Evolutionary conservation across 441 rosid species (phyloP).

Genomic region (Mallotus repandus): DNA sequence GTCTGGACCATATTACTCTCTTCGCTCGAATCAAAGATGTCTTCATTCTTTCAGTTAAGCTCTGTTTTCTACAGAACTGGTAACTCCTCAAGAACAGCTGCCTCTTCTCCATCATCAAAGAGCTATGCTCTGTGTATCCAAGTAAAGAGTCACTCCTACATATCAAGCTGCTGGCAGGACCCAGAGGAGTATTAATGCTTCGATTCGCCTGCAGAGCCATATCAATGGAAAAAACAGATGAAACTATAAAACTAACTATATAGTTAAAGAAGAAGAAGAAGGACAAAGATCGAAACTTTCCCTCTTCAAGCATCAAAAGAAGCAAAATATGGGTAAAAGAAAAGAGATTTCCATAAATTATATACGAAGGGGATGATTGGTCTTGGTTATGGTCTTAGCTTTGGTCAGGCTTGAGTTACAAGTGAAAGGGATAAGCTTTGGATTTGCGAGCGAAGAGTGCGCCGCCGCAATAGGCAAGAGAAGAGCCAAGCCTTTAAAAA

Average conservation of each 20-base stretch:
- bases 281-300: background rate
- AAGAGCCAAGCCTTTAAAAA: background rate
- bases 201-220: background rate
- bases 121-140: slow-evolving; percentile 27
- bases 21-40: slow-evolving; percentile 44
- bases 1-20: slow-evolving; percentile 40
- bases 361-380: background rate
- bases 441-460: slow-evolving; percentile 1
- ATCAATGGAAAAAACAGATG: background rate
- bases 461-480: slow-evolving; percentile 22
- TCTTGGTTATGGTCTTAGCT: too few species aligned
- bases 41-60: slow-evolving; percentile 43
- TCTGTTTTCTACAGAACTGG: slow-evolving; percentile 68
- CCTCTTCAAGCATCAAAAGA: background rate
- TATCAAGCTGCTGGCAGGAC: slow-evolving; percentile 11
- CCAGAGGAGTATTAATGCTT: slow-evolving; percentile 1
- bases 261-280: background rate
- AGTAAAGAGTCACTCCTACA: slow-evolving; percentile 14
- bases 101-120: slow-evolving; percentile 64
- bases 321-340: too few species aligned
- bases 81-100: slow-evolving; percentile 78
- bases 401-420: background rate
- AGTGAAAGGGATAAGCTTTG: background rate
- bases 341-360: background rate
- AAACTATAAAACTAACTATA: background rate